Evolutionary conservation across 148 eudicot genomes (phyloP).

Genomic region (Rhododendron kiyosumense): DNA sequence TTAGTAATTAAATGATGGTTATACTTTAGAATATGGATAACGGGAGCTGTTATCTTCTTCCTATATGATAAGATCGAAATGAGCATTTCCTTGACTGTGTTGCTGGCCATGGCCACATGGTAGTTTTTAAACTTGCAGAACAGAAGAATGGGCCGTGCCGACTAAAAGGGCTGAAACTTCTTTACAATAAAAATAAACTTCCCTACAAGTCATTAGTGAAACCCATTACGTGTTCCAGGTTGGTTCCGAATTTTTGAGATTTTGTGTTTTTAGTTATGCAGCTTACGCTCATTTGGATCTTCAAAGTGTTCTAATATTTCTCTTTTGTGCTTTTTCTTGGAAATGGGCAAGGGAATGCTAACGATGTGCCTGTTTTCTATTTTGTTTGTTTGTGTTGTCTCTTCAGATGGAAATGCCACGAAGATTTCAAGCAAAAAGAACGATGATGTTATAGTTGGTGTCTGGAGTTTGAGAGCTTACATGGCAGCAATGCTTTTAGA

Average conservation of each 20-base stretch:
- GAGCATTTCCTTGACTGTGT: not conserved
- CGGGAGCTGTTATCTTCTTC: not conserved
- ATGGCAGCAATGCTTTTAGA: constrained; percentile 44
- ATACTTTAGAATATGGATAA: not conserved
- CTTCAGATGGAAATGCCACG: constrained; percentile 28
- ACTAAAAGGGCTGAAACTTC: not conserved
- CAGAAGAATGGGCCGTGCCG: not conserved
- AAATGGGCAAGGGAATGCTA: not conserved
- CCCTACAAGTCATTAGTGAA: not conserved
- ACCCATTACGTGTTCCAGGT: not conserved
- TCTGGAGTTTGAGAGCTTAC: constrained; percentile 38
- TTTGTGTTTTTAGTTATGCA: no score
- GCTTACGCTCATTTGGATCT: not conserved
- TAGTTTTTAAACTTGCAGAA: not conserved
- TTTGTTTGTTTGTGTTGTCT: constrained; percentile 8
- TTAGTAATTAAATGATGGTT: not conserved
- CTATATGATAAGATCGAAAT: not conserved
- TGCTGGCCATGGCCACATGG: not conserved
- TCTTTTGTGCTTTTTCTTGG: not conserved
- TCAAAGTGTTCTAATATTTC: not conserved
- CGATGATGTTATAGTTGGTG: constrained; percentile 34
- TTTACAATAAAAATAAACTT: no score
- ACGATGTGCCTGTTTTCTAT: not conserved
- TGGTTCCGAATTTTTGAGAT: not conserved
- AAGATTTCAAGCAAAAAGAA: constrained; percentile 48